A percentile compares a stretch with the other conserved stretches of the same genome.
Conservation (phyloP, 352 stramenopile species). For the Nothophytophthora sp. region DNA sequence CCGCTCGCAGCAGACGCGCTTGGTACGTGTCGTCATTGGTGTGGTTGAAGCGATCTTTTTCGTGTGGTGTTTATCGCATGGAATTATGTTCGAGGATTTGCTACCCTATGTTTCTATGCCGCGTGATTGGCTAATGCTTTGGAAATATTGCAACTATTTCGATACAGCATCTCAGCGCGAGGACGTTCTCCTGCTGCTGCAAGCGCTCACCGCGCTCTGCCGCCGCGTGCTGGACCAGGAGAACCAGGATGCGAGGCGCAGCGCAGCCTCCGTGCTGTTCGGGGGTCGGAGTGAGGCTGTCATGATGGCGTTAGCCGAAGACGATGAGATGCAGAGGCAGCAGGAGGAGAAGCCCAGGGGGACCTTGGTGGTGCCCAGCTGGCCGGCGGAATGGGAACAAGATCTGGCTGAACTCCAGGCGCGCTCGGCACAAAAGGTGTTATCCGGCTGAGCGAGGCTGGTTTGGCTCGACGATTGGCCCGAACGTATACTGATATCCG, state of each 20-base stretch:
- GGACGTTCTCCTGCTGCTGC: conserved; percentile 7
- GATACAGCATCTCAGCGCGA: conserved; percentile 10
- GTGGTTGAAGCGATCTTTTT: neutral
- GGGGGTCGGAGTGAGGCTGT: conserved; percentile 10
- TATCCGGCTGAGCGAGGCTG: conserved; percentile 14
- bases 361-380: conserved; percentile 1
- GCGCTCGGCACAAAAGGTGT: too few species aligned
- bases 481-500: conserved; percentile 23
- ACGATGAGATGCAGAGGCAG: neutral
- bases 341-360: neutral
- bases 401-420: conserved; percentile 8
- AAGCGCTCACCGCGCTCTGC: conserved; percentile 17
- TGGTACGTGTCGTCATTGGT: neutral
- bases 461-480: conserved; percentile 14
- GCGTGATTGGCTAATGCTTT: too few species aligned
- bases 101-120: neutral
- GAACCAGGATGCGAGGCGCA: neutral
- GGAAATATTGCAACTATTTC: neutral
- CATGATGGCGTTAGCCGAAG: conserved; percentile 1
- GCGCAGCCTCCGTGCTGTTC: conserved; percentile 17
- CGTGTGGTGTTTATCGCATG: neutral
- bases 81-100: neutral
- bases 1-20: conserved; percentile 1
- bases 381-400: conserved; percentile 5
- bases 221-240: conserved; percentile 10